Conservation (phyloP, 352 stramenopile genomes). For the Phytopythium oedochilum region DNA sequence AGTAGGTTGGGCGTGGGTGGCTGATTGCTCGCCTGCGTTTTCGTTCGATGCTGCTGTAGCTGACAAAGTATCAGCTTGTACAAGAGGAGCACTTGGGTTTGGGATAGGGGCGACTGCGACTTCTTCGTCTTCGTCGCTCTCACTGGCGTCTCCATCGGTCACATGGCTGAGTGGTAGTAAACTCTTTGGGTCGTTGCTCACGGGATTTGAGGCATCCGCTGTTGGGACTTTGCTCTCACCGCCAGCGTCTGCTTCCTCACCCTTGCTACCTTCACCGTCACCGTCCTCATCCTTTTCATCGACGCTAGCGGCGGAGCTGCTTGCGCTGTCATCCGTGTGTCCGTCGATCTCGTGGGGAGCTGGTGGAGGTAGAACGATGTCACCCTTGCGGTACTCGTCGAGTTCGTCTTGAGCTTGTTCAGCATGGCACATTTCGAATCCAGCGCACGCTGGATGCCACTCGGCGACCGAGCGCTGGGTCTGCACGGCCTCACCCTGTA, state of each 20-base stretch:
- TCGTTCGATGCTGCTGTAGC: background rate
- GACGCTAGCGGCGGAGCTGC: constrained; percentile 51
- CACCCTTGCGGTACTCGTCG: constrained; percentile 36
- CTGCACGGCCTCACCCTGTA: constrained; percentile 23
- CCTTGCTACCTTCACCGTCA: constrained; percentile 8
- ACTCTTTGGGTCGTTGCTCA: too few relatives aligned
- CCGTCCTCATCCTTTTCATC: constrained; percentile 30
- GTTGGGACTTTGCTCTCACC: background rate
- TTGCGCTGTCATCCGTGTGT: constrained; percentile 76
- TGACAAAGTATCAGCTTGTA: background rate
- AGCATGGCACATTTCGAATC: constrained; percentile 53
- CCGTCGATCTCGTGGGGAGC: constrained; percentile 67
- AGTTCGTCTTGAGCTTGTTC: constrained; percentile 16
- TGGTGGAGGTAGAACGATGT: constrained; percentile 44
- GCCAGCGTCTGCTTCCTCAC: constrained; percentile 5
- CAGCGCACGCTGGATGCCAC: constrained; percentile 42
- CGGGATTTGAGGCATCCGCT: background rate
- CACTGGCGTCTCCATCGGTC: constrained; percentile 8
- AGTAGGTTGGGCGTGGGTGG: too few relatives aligned
- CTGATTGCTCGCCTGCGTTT: background rate
- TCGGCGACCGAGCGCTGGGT: constrained; percentile 11
- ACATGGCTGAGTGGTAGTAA: background rate
- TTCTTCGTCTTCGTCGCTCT: constrained; percentile 20
- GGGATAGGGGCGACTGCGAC: background rate
- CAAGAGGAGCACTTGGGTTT: background rate